Percentiles rank a stretch among this genome's conserved stretches.
Evolutionary conservation across 1,284 basidiomycete genomes (phyloP).

Genomic region (Testicularia cyperi): DNA sequence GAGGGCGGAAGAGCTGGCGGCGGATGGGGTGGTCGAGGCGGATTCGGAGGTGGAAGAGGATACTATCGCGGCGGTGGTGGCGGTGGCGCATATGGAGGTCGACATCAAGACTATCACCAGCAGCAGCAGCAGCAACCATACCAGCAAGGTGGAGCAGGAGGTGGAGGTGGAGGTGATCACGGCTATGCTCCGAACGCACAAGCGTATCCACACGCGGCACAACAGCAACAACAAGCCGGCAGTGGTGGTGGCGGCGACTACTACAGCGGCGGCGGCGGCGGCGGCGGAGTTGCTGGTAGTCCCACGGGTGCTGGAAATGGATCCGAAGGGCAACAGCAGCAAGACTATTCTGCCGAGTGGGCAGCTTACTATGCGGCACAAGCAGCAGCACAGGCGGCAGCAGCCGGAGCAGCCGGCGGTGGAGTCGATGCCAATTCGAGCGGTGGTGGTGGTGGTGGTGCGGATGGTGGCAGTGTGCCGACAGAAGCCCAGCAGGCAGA

Average conservation of each 20-base stretch:
- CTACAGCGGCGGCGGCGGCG: background rate
- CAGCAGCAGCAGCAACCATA: slow-evolving; percentile 9
- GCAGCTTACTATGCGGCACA: slow-evolving; percentile 56
- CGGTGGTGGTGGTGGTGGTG: too few species aligned
- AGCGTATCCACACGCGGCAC: background rate
- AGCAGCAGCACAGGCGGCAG: slow-evolving; percentile 17
- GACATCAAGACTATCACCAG: background rate
- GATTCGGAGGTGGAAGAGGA: background rate
- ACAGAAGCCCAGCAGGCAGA: slow-evolving; percentile 28
- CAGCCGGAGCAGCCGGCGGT: slow-evolving; percentile 9
- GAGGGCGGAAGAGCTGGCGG: slow-evolving; percentile 15
- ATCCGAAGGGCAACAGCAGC: slow-evolving; percentile 21
- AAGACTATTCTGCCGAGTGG: slow-evolving; percentile 57
- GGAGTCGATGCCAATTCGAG: too few species aligned
- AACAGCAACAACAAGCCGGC: slow-evolving; percentile 3
- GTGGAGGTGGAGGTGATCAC: too few species aligned
- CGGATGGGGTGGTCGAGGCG: slow-evolving; percentile 6
- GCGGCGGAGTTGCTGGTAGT: too few species aligned
- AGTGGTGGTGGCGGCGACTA: background rate
- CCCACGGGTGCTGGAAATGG: background rate
- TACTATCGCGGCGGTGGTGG: too few species aligned
- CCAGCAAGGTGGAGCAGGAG: background rate
- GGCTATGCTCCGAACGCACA: too few species aligned
- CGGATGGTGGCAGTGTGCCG: too few species aligned
- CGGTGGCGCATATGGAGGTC: too few species aligned